Evolutionary conservation across 2,329 filamentous ascomycete species (phyloP).

Genomic region (Zopfia rhizophila): DNA sequence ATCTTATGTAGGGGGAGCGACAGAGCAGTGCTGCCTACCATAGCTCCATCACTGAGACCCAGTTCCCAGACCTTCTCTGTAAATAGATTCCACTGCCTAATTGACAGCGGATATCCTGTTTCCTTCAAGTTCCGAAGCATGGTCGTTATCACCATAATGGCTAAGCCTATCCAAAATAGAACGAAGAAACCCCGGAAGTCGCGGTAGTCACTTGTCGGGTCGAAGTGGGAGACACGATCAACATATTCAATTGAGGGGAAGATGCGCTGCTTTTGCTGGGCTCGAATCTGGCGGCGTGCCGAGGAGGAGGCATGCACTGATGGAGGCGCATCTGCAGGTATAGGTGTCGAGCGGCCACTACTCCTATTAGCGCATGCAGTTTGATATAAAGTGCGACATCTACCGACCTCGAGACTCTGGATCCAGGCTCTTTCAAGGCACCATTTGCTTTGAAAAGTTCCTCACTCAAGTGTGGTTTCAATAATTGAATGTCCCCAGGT

Average conservation of each 20-base stretch:
- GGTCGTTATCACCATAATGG: slow-evolving; percentile 97
- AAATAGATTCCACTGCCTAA: slow-evolving; percentile 89
- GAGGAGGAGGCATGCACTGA: slow-evolving; percentile 87
- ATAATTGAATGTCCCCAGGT: slow-evolving; percentile 44
- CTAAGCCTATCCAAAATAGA: slow-evolving; percentile 95
- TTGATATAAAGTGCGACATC: slow-evolving; percentile 79
- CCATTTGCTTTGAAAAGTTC: slow-evolving; percentile 38
- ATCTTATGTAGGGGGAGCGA: slow-evolving; percentile 78
- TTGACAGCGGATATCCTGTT: slow-evolving; percentile 84
- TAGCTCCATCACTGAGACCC: slow-evolving; percentile 81
- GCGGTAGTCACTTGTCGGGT: slow-evolving; percentile 88
- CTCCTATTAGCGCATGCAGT: slow-evolving; percentile 60
- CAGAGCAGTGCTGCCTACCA: slow-evolving; percentile 80
- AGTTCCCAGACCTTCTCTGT: slow-evolving; percentile 90
- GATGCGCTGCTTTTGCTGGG: slow-evolving; percentile 81
- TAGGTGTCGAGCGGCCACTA: slow-evolving; percentile 84
- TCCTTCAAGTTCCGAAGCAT: slow-evolving; percentile 93
- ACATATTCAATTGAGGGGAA: slow-evolving; percentile 95
- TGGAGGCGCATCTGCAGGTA: slow-evolving; percentile 90
- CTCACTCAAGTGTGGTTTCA: slow-evolving; percentile 48
- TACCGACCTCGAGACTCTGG: slow-evolving; percentile 57
- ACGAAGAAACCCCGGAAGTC: slow-evolving; percentile 99
- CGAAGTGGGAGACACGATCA: slow-evolving; percentile 92
- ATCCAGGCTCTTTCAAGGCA: slow-evolving; percentile 35
- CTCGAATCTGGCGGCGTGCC: slow-evolving; percentile 83